Base-by-base conservation (phyloP, 495 filamentous ascomycete genomes). In the Penicillium turbatum region DNA sequence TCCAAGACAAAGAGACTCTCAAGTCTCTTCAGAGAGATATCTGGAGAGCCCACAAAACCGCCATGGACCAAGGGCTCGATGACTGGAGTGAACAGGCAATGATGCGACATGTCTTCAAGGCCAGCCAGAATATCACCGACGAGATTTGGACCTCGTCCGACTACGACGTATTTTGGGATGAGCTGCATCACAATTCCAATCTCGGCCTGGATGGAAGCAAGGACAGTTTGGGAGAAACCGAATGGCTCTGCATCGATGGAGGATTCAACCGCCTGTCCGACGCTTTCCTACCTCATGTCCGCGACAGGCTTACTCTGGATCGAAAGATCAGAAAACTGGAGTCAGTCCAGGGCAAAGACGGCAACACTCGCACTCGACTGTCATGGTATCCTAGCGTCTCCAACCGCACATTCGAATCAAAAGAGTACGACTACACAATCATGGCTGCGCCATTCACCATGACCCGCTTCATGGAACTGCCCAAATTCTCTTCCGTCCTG, bases 401-500 rank as follows among this genome's bases (percentile, higher is more conserved):
- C 8, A 62, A 68, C 32, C 54, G 62, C 13, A 65, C 59, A 16
- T 57, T 29, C 34, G 51, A 68, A 36, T 54, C 51, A 7, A 57
- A 52, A 39, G 56, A 65, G 26, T 68, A 63, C 37, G 65, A 68
- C 47, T 65, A 68, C 46, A 62, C 58, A 10, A 60, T 68, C 50
- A 63, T 64, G 55, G 60, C 65, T n/a, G 56, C 57, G 0, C 65
- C 65, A 17, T 68, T 68, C 52, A 68, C 62, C 13, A 61, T 61
- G 56, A 60, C 58, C 10, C 60, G 65, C 36, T 62, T 65, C 48
- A 62, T 61, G 65, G 55, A 63, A n/a, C 43, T 64, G 1, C 65
- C 65, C 3, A 45, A 29, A 0, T 68, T 60, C 56, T 68, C 65
- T 1, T 62, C 63, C 3, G 57, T 63, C 8, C 64, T 86, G 27